Base-by-base conservation (phyloP, 768 basidiomycete species). In the Dentipellis fragilis region DNA sequence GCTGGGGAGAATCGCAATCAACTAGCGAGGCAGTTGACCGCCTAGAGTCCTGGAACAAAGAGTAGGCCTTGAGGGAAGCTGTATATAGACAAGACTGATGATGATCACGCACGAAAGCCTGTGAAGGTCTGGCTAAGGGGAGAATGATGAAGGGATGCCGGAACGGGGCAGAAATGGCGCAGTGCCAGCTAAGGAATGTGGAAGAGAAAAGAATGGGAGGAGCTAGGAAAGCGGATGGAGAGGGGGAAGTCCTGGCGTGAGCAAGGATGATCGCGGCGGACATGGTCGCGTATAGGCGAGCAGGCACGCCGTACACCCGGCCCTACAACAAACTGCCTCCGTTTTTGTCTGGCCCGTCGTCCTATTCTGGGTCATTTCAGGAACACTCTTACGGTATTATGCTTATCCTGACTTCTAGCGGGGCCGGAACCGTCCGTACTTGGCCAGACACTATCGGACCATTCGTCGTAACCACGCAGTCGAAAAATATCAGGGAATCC, bases 31-130 rank as follows among this genome's bases (percentile, higher is more conserved):
- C 42, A 45, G 42, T 19, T 45, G 42, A 19, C 42, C 19, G 42
- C 19, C 42, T 45, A 9, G 16, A 45, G 42, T 45, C 42, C 42
- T 45, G 14, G 16, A n/a, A 16, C 14, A 42, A 42, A 42, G 40
- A 42, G 40, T 4, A 42, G 4, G 40, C 3, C 40, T 29, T 29
- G 29, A 29, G 29, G 29, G 29, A 29, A 29, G 29, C 29, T 29
- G 29, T 3, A 19, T 19, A 14, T 42, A 14, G 40, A 14, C 14
- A 14, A 14, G 40, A 14, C 14, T 42, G 14, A 22, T 49, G 48
- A 49, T 49, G 48, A 49, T 49, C 48, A 49, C 48, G 22, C 48
- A 49, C 48, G 22, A 34, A 49, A 49, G 48, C 48, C 42, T 45
- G 42, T 19, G 3, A 45, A 14, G 23, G 48, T 34, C 48, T 19